A percentile compares a stretch with the other conserved stretches of the same genome.
Conservation (phyloP, 768 basidiomycete species). For the Arthromyces matolae region DNA sequence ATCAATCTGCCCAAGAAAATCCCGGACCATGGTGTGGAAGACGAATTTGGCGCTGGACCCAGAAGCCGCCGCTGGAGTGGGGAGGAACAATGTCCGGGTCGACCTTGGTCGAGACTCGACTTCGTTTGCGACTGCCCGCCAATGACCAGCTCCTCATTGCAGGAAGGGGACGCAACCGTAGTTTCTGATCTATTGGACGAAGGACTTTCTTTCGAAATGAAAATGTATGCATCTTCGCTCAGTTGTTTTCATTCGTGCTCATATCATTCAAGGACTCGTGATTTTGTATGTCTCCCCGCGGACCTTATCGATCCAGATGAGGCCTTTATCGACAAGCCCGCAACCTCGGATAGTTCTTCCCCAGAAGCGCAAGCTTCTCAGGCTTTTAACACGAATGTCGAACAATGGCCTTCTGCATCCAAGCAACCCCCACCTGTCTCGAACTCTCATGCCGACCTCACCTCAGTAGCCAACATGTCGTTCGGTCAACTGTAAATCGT, state of each 20-base stretch:
- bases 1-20: too few species aligned
- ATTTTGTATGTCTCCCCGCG: slow-evolving; percentile 9
- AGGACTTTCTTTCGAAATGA: slow-evolving; percentile 13
- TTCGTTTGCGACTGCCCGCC: slow-evolving; percentile 61
- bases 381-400: not conserved
- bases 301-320: slow-evolving; percentile 7
- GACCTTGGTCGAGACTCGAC: slow-evolving; percentile 49
- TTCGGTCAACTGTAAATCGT: slow-evolving; percentile 41
- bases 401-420: not conserved
- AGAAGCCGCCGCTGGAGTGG: slow-evolving; percentile 92
- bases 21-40: too few species aligned
- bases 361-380: not conserved
- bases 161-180: too few species aligned
- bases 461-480: slow-evolving; percentile 51
- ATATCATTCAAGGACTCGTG: slow-evolving; percentile 7
- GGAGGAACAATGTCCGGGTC: slow-evolving; percentile 83
- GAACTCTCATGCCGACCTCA: not conserved
- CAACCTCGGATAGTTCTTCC: not conserved
- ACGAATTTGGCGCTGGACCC: slow-evolving; percentile 95
- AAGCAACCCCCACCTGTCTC: not conserved
- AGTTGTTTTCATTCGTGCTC: not conserved
- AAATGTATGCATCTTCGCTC: slow-evolving; percentile 6
- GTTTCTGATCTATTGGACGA: slow-evolving; percentile 8
- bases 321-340: not conserved
- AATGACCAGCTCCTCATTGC: slow-evolving; percentile 72